Evolutionary conservation across 106 monocot genomes (phyloP).

Genomic region (Xerophyta viscosa): DNA sequence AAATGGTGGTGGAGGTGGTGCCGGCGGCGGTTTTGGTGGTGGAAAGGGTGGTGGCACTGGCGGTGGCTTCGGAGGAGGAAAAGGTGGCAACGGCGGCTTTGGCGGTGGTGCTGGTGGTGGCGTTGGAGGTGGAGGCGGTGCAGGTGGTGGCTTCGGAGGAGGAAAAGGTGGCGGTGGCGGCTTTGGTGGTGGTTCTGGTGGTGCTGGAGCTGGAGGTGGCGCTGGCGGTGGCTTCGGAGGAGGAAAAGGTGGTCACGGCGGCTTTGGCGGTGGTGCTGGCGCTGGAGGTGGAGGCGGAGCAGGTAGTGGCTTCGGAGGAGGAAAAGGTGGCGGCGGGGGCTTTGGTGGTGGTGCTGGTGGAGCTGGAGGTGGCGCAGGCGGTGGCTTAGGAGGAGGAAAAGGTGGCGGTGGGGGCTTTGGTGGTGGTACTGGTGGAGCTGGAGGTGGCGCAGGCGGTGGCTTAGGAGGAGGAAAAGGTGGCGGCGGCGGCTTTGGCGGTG

Average conservation of each 20-base stretch:
- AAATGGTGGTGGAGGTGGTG: background rate
- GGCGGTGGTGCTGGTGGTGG: conserved; percentile 9
- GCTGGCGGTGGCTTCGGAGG: conserved; percentile 6
- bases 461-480: conserved; percentile 13
- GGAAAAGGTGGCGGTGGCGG: background rate
- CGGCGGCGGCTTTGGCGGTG: conserved; percentile 12
- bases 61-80: conserved; percentile 3
- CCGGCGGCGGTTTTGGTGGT: conserved; percentile 2
- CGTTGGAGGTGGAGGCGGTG: conserved; percentile 3
- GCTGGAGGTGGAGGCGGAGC: conserved; percentile 10
- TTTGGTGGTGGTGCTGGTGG: conserved; percentile 4
- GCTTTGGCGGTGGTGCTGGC: conserved; percentile 16
- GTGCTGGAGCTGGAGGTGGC: conserved; percentile 3
- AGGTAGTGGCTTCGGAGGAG: conserved; percentile 11
- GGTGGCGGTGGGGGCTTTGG: conserved; percentile 9
- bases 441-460: conserved; percentile 12
- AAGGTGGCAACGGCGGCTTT: conserved; percentile 1
- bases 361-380: conserved; percentile 1
- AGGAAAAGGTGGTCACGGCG: conserved; percentile 13
- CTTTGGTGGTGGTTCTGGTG: conserved; percentile 3
- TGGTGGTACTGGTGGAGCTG: conserved; percentile 10
- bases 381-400: conserved; percentile 7
- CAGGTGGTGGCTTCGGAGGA: background rate
- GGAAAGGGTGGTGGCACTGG: conserved; percentile 3
- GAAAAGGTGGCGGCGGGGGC: conserved; percentile 18